These are phyloP conservation scores for Botrytis galanthina DNA, from an alignment of 2,329 filamentous ascomycete species.

Conservation along the genomic window DNA sequence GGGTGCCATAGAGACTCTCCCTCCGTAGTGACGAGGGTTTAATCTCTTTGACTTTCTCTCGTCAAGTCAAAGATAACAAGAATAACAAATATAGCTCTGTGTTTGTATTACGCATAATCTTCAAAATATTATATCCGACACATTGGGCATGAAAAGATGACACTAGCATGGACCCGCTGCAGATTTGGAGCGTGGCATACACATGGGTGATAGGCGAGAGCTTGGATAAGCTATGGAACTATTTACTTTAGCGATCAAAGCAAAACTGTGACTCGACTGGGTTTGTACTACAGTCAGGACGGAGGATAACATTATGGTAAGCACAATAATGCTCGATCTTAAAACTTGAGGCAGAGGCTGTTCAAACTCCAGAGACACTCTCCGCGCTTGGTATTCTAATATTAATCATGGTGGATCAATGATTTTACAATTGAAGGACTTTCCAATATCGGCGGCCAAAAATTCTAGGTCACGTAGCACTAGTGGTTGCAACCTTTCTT, in stretches of 20 bases:
- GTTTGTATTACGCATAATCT: not conserved
- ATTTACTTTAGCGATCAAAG: not conserved
- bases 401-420: not conserved
- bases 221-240: constrained; percentile 3
- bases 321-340: not conserved
- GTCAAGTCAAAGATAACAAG: not conserved
- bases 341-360: not conserved
- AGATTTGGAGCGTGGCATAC: constrained; percentile 6
- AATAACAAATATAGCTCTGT: constrained; percentile 4
- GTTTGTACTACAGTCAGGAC: not conserved
- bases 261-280: not conserved
- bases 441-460: not conserved
- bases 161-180: constrained; percentile 6
- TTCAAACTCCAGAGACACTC: not conserved
- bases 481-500: not conserved
- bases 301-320: not conserved
- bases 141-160: constrained; percentile 6
- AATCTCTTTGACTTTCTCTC: not conserved
- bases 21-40: constrained; percentile 5
- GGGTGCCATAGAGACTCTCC: not conserved
- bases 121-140: constrained; percentile 7
- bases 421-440: not conserved
- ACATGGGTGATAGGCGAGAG: not conserved
- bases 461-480: not conserved
- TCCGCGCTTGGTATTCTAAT: not conserved